phyloP scores from a whole-genome alignment of 2,329 filamentous ascomycete species.

The Trichoderma polysporum region DNA sequence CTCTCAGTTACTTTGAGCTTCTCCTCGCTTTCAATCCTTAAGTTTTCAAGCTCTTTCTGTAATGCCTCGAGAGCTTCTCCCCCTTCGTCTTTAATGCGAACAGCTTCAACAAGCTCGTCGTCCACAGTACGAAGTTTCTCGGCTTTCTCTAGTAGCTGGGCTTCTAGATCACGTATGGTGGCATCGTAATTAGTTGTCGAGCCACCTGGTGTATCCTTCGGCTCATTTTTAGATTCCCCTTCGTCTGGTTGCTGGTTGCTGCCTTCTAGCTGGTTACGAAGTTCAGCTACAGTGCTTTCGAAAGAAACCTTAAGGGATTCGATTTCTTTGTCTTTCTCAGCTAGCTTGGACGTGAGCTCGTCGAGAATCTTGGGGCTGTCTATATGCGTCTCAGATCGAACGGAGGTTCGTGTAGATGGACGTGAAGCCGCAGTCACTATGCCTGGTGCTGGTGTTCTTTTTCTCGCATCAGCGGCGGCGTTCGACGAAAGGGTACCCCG shows the following conservation, averaged over 20 bases:
- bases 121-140: conserved; percentile 54
- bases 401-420: conserved; percentile 33
- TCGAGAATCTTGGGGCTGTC: conserved; percentile 56
- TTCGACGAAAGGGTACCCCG: conserved; percentile 18
- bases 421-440: conserved; percentile 35
- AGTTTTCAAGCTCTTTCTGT: conserved; percentile 50
- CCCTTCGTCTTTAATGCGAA: conserved; percentile 49
- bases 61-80: conserved; percentile 49
- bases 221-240: conserved; percentile 43
- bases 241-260: conserved; percentile 39
- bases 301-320: conserved; percentile 58
- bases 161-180: conserved; percentile 47
- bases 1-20: conserved; percentile 36
- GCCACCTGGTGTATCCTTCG: conserved; percentile 45
- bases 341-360: conserved; percentile 59
- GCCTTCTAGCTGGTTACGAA: conserved; percentile 51
- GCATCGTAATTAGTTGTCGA: conserved; percentile 52
- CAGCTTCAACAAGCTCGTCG: conserved; percentile 49
- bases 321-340: conserved; percentile 58
- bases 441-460: conserved; percentile 55
- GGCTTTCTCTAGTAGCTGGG: conserved; percentile 48
- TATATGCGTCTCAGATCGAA: conserved; percentile 44
- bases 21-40: conserved; percentile 36
- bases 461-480: conserved; percentile 45
- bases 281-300: conserved; percentile 54